A percentile compares a stretch with the other conserved stretches of the same genome.
These are phyloP conservation scores for Raddia guianensis DNA, from an alignment of 176 grass and related monocot genomes.

Conservation along the genomic window DNA sequence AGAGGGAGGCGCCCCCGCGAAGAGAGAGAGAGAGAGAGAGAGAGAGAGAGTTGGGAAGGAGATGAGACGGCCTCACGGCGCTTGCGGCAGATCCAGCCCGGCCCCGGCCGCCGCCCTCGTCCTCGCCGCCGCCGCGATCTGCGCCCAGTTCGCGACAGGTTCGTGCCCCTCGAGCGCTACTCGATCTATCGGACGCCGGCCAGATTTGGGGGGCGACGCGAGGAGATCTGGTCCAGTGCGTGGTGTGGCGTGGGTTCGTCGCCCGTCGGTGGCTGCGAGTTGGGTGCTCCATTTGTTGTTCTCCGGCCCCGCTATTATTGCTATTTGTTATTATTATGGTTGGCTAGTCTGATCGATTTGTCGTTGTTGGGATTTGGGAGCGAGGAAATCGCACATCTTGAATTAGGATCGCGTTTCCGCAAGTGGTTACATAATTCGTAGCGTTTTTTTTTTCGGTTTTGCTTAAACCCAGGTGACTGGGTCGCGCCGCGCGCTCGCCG, in stretches of 20 bases:
- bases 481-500: too few relatives aligned
- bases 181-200: neutral
- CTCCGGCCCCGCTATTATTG: neutral
- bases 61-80: conserved; percentile 47
- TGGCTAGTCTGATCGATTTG: neutral
- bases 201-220: neutral
- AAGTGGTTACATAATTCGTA: neutral
- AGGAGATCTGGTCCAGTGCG: conserved; percentile 14
- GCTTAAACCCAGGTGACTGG: too few relatives aligned
- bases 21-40: conserved; percentile 3
- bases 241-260: neutral
- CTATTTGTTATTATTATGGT: neutral
- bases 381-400: neutral
- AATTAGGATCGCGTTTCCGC: neutral
- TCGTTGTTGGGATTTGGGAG: neutral
- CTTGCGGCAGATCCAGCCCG: conserved; percentile 44
- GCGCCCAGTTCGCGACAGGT: conserved; percentile 50
- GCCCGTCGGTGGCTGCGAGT: neutral
- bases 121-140: conserved; percentile 48
- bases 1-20: neutral
- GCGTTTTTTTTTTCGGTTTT: neutral
- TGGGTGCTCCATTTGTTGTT: neutral
- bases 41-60: conserved; percentile 17
- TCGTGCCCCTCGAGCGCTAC: conserved; percentile 4
- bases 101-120: conserved; percentile 30